Evolutionary conservation across 1,284 basidiomycete species (phyloP), one percentile per base, ranked within the genome.

Genomic region (Mycena sp.): DNA sequence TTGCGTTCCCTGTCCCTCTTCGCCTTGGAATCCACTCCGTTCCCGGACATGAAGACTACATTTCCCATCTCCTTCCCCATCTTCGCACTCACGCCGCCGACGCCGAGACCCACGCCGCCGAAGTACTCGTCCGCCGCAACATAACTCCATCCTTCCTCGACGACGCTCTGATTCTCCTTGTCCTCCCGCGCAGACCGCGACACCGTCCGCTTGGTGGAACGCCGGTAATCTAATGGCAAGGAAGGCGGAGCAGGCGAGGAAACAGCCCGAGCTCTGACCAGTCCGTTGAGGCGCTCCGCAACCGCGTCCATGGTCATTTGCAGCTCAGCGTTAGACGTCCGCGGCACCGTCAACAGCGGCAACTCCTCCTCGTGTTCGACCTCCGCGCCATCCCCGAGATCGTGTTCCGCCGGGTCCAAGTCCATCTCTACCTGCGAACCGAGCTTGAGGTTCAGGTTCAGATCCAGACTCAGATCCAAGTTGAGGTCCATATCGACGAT

Each of bases 121-220:
- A 77, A 76, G 52, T 74, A 77, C 61, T 79, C 78, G 37, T 82
- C 81, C 6, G 76, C 76, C 50, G 74, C 78, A 50, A 83, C 79
- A 71, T 82, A 80, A 66, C 78, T 82, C 82, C 82, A 83, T 52
- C 79, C 80, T 13, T 85, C 82, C 3, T 85, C 82, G 11, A 76
- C 76, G 30, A 79, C 59, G 46, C 77, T 80, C 61, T 80, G 78
- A 70, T 92, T 92, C 79, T 92, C 91, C 79, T 92, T 93, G 75
- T 86, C 79, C 46, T 71, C 73, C 37, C 61, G 67, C 18, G 59
- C 60, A 44, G 56, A 48, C 38, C 73, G 70, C 63, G 68, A 70
- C n/a, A 65, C 66, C 6, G 57, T 37, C 37, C 63, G 59, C 20
- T 63, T 69, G 46, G 67, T 64, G 48, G 18, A 38, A 11, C 67